Evolutionary conservation across 805 yeast species (phyloP), one percentile per base, ranked within the genome.

Genomic region (Deakozyma indianensis): DNA sequence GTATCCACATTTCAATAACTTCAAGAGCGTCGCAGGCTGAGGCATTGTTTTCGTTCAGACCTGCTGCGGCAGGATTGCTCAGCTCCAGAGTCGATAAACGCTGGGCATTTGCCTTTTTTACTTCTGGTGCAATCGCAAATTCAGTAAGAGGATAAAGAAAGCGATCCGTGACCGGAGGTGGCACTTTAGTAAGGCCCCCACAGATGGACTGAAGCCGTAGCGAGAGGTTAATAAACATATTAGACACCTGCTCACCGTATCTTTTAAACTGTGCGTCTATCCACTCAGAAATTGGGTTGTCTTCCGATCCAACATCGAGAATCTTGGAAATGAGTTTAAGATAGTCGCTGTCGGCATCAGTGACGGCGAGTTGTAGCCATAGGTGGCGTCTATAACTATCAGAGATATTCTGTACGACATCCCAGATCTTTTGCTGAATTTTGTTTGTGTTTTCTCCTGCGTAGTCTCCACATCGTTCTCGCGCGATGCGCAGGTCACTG

Each of bases 251-350:
- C 1, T 54, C 50, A 4, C 61, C 57, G 48, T 76, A 66, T 18
- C 57, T 57, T 22, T 64, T 62, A 41, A 69, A 67, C 53, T 73
- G 80, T 18, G 71, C 61, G 38, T 70, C 64, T 23, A 82, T 69
- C 77, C 86, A 82, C 45, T 71, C 75, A 21, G 69, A 57, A 3
- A 81, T 73, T 3, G 90, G 90, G 56, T 77, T 80, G 46, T 75
- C 78, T 41, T 66, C 70, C 2, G 73, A 70, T n/a, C 78, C 81
- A 27, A 83, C 62, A 49, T 80, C 84, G 41, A 78, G 59, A 27
- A 82, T 63, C 51, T 72, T 74, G n/a, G 71, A 67, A 22, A 80
- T 71, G 24, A 57, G 44, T 24, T 54, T 58, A 21, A 62, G 52
- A 48, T 63, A 64, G 42, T 61, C 53, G 20, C 58, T 60, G 21